Evolutionary conservation across 2,329 filamentous ascomycete species (phyloP).

Genomic region (Alternaria hordeiaustralica): DNA sequence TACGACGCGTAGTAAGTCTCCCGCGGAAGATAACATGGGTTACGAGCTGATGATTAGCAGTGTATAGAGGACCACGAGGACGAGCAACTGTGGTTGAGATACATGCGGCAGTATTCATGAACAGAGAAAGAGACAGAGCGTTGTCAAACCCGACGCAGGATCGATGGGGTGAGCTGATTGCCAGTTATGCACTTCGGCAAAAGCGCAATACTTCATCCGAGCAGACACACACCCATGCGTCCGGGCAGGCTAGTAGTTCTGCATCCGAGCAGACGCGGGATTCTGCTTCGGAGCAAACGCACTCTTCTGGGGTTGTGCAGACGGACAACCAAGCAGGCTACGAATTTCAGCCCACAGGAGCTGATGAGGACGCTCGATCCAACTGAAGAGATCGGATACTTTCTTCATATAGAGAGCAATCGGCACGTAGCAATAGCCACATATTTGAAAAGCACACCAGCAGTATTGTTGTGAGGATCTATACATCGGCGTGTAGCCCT

Average conservation of each 20-base stretch:
- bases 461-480: background rate
- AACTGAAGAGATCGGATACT: background rate
- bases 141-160: accelerated
- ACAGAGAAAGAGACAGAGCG: background rate
- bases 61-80: background rate
- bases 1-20: background rate
- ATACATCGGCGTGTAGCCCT: background rate
- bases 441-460: background rate
- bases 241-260: background rate
- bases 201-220: background rate
- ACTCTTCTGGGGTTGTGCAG: background rate
- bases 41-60: background rate
- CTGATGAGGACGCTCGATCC: background rate
- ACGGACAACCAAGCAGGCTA: background rate
- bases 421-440: background rate
- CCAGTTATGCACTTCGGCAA: background rate
- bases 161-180: background rate
- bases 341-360: background rate
- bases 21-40: accelerated
- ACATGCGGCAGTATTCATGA: background rate
- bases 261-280: background rate
- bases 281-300: background rate
- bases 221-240: background rate
- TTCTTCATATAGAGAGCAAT: accelerated
- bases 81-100: background rate